Percentiles rank a stretch among this genome's conserved stretches.
Conservation (phyloP, 306 rosid species). For the Dalbergia oliveri region DNA sequence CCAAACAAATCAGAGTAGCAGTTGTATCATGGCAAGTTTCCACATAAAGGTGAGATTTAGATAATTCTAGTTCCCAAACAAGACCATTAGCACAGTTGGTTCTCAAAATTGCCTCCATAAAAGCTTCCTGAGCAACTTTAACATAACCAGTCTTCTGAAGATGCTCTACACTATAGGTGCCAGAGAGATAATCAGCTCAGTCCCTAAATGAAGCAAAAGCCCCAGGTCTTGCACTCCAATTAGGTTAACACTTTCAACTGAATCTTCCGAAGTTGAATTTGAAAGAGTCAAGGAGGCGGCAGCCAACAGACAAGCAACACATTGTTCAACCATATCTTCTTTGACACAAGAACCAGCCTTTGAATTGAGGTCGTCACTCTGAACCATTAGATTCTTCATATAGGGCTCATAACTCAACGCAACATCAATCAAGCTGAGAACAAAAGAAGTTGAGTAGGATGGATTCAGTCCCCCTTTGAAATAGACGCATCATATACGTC, state of each 20-base stretch:
- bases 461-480: conserved; percentile 47
- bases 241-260: conserved; percentile 58
- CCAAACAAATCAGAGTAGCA: conserved; percentile 77
- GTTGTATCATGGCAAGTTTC: conserved; percentile 93
- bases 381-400: conserved; percentile 55
- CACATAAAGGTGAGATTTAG: conserved; percentile 71
- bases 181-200: conserved; percentile 56
- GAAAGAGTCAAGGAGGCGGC: conserved; percentile 84
- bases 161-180: conserved; percentile 69
- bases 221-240: conserved; percentile 84
- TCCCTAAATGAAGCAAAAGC: conserved; percentile 65
- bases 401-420: conserved; percentile 95
- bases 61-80: conserved; percentile 86
- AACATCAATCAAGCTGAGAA: conserved; percentile 80
- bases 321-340: conserved; percentile 60
- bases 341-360: conserved; percentile 58
- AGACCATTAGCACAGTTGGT: conserved; percentile 78
- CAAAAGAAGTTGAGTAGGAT: conserved; percentile 63
- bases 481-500: conserved; percentile 51
- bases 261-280: conserved; percentile 59
- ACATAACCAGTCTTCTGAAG: conserved; percentile 80
- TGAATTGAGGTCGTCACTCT: conserved; percentile 55
- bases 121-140: conserved; percentile 85
- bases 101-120: conserved; percentile 81
- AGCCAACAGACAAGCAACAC: conserved; percentile 86